phyloP scores from a whole-genome alignment of 306 rosid species.

The Argentina anserina region DNA sequence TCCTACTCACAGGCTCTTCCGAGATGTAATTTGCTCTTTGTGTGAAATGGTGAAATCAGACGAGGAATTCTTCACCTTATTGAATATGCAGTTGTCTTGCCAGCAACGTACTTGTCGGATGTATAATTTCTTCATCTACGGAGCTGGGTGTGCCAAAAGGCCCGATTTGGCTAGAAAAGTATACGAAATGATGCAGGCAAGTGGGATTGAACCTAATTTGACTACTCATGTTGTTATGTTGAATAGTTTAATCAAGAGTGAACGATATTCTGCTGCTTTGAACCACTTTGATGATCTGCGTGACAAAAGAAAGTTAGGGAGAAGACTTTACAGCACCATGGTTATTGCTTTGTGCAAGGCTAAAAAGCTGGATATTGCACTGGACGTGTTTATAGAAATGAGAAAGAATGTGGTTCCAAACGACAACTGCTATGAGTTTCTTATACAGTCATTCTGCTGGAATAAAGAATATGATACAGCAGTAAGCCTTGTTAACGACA shows the following conservation, averaged over 20 bases:
- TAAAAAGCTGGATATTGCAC: constrained; percentile 44
- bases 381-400: constrained; percentile 37
- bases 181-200: constrained; percentile 50
- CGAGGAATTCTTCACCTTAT: constrained; percentile 34
- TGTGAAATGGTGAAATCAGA: constrained; percentile 51
- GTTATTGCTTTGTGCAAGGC: constrained; percentile 50
- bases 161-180: constrained; percentile 60
- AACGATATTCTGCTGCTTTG: constrained; percentile 55
- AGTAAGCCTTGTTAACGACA: constrained; percentile 43
- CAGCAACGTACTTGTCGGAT: constrained; percentile 14
- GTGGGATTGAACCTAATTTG: constrained; percentile 41
- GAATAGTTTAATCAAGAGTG: constrained; percentile 42
- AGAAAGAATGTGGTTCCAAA: constrained; percentile 44
- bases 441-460: constrained; percentile 46
- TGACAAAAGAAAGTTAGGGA: constrained; percentile 25
- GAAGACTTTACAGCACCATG: constrained; percentile 37
- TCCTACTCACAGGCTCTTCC: constrained; percentile 24
- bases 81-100: constrained; percentile 52
- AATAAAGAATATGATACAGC: constrained; percentile 40
- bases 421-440: constrained; percentile 52
- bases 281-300: constrained; percentile 45
- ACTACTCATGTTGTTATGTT: constrained; percentile 41
- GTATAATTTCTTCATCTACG: constrained; percentile 50
- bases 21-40: constrained; percentile 47
- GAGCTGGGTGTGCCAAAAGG: constrained; percentile 48